phyloP scores from a whole-genome alignment of 2,329 filamentous ascomycete species.

The Apiospora aurea region DNA sequence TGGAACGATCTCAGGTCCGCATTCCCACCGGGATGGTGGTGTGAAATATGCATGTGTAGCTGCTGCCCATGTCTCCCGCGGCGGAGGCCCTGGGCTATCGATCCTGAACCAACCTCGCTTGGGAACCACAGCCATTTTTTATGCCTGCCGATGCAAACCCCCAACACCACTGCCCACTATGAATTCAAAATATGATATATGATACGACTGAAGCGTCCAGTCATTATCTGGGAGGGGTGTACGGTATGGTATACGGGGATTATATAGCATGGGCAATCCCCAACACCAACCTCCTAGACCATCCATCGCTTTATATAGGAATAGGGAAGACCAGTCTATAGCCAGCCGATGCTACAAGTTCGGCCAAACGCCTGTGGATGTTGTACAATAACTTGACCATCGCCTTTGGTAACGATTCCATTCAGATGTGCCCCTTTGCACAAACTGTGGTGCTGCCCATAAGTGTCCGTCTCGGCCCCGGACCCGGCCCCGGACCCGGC shows the following conservation, averaged over 20 bases:
- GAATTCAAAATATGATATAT: not conserved
- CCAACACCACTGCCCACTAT: not conserved
- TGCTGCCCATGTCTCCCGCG: not conserved
- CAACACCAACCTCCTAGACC: too few relatives aligned
- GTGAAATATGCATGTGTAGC: conserved; percentile 10
- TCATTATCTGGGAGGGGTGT: not conserved
- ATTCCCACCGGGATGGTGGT: not conserved
- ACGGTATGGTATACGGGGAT: too few relatives aligned
- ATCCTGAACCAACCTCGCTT: not conserved
- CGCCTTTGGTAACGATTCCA: too few relatives aligned
- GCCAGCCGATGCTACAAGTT: too few relatives aligned
- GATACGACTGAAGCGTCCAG: not conserved
- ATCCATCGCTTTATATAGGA: too few relatives aligned
- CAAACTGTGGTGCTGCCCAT: not conserved
- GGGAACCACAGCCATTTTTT: not conserved
- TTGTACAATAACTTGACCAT: too few relatives aligned
- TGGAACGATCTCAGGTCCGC: not conserved
- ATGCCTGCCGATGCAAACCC: not conserved
- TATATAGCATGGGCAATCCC: too few relatives aligned
- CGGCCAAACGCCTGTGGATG: too few relatives aligned
- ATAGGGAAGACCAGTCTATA: too few relatives aligned
- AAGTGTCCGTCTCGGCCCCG: not conserved
- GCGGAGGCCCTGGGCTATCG: not conserved
- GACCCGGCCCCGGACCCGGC: not conserved
- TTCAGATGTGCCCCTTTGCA: not conserved